Evolutionary conservation across 495 filamentous ascomycete species (phyloP).

Genomic region (Alectoria sarmentosa): DNA sequence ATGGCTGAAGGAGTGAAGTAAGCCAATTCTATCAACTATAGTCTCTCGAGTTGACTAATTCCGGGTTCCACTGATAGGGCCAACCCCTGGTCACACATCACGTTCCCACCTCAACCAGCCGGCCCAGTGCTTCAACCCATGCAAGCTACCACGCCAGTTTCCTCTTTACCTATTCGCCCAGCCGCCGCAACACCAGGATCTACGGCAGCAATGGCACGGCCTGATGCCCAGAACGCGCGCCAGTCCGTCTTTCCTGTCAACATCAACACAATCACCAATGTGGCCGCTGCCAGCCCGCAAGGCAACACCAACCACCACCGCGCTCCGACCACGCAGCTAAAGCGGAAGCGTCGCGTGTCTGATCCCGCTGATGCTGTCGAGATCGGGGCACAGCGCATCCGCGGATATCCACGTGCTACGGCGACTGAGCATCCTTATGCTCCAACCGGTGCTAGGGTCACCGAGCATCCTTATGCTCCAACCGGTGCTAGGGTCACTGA

Average conservation of each 20-base stretch:
- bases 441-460: background rate
- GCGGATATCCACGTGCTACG: too few species aligned
- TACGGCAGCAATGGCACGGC: background rate
- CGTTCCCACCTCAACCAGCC: too few species aligned
- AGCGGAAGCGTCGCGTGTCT: background rate
- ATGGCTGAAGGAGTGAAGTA: background rate
- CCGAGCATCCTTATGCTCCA: background rate
- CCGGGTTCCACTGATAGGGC: too few species aligned
- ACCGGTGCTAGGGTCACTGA: background rate
- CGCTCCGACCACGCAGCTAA: background rate
- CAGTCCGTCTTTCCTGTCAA: background rate
- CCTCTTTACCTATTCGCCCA: background rate
- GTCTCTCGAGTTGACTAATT: too few species aligned
- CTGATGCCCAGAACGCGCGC: background rate
- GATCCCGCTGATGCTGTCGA: background rate
- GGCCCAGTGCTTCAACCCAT: background rate
- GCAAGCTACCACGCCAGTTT: background rate
- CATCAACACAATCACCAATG: background rate
- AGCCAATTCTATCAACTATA: background rate
- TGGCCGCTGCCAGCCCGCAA: too few species aligned
- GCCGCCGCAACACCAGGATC: background rate
- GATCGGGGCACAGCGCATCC: background rate
- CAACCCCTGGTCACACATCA: too few species aligned
- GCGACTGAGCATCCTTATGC: too few species aligned
- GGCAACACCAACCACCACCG: background rate